Evolutionary conservation across 768 basidiomycete genomes (phyloP).

Genomic region (Gloeopeniophorella convolvens): DNA sequence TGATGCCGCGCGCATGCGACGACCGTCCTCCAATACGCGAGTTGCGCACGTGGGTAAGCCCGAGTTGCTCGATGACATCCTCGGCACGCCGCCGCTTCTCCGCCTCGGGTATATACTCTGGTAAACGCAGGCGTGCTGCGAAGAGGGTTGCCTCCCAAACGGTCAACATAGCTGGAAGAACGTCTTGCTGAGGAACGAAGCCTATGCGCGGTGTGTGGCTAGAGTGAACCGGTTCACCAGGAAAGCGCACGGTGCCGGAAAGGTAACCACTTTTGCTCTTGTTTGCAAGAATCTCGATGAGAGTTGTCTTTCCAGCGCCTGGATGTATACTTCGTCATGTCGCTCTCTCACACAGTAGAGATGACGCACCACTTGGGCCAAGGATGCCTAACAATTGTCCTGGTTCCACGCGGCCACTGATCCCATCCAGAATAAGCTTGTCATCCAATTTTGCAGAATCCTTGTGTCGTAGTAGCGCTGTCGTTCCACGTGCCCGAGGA

Average conservation of each 20-base stretch:
- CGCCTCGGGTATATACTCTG: constrained; percentile 57
- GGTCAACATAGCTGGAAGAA: constrained; percentile 62
- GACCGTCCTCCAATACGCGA: constrained; percentile 62
- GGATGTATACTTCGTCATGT: neutral
- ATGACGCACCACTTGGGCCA: constrained; percentile 69
- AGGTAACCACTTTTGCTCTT: constrained; percentile 69
- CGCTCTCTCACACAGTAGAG: neutral
- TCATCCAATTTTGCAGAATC: constrained; percentile 30
- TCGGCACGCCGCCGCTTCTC: constrained; percentile 64
- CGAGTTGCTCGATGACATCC: constrained; percentile 68
- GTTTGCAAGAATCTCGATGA: constrained; percentile 86
- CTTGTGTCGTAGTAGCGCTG: constrained; percentile 4
- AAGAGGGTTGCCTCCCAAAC: constrained; percentile 64
- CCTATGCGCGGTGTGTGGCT: constrained; percentile 50
- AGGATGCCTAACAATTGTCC: constrained; percentile 90
- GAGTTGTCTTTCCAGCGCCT: constrained; percentile 86
- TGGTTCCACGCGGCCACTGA: constrained; percentile 64
- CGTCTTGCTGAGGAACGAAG: constrained; percentile 84
- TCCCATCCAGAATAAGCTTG: constrained; percentile 60
- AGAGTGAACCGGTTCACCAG: constrained; percentile 30
- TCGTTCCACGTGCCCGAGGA: constrained; percentile 23
- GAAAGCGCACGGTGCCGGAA: constrained; percentile 58
- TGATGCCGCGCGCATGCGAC: constrained; percentile 59
- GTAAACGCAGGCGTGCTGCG: constrained; percentile 78
- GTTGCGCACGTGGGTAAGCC: constrained; percentile 62